Percentiles rank a stretch among this genome's conserved stretches.
Conservation (phyloP, 73 alveolate species). For the Blepharisma stoltei region DNA sequence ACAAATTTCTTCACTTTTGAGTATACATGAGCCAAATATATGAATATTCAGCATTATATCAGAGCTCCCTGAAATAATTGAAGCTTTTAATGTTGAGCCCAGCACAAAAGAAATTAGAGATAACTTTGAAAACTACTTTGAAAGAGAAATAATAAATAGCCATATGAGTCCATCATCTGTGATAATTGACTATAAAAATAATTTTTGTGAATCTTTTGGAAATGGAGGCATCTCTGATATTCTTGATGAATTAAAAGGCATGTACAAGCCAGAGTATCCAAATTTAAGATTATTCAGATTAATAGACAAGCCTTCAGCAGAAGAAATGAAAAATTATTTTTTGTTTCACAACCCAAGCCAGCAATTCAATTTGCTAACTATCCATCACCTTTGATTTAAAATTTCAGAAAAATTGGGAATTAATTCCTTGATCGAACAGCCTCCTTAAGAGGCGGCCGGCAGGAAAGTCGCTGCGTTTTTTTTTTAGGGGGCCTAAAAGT, state of each 20-base stretch:
- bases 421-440: too few species aligned
- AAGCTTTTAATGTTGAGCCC: not conserved
- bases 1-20: not conserved
- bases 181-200: not conserved
- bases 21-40: not conserved
- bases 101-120: not conserved
- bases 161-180: not conserved
- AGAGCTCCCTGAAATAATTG: not conserved
- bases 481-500: too few species aligned
- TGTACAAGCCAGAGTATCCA: not conserved
- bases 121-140: not conserved
- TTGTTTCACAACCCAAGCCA: not conserved
- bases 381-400: too few species aligned
- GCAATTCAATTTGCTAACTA: not conserved
- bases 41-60: not conserved
- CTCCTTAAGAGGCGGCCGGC: too few species aligned
- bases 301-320: not conserved
- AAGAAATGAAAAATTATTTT: conserved; percentile 3
- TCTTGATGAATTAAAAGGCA: not conserved
- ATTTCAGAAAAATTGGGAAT: too few species aligned
- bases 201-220: not conserved
- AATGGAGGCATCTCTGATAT: not conserved
- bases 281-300: not conserved
- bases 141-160: not conserved
- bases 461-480: too few species aligned